phyloP scores from a whole-genome alignment of 192 early-diverging fungal species.

The Chytriomyces sp. region DNA sequence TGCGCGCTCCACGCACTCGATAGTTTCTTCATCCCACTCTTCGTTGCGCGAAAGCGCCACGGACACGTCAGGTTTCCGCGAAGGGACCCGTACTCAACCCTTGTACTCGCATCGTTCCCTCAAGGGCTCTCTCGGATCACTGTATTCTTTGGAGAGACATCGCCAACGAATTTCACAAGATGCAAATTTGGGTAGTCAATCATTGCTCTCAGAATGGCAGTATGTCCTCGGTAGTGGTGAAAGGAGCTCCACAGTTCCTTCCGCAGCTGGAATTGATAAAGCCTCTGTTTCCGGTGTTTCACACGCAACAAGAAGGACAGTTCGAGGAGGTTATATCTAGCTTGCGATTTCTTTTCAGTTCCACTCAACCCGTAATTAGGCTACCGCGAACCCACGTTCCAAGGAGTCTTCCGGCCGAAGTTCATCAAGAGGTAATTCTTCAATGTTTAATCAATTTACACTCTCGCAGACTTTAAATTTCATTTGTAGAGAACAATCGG shows the following conservation, averaged over 20 bases:
- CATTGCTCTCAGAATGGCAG: conserved; percentile 25
- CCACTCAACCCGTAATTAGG: neutral
- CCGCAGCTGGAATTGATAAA: conserved; percentile 6
- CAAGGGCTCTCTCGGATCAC: conserved; percentile 19
- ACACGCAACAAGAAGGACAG: conserved; percentile 18
- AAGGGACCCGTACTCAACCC: neutral
- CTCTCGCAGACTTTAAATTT: neutral
- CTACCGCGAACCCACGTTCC: conserved; percentile 25
- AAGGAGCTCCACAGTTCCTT: conserved; percentile 1
- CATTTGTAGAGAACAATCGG: conserved; percentile 36
- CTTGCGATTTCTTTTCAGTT: neutral
- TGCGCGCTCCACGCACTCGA: conserved; percentile 1
- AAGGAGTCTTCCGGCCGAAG: conserved; percentile 31
- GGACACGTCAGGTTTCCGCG: neutral
- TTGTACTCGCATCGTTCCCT: neutral
- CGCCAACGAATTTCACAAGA: neutral
- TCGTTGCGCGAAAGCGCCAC: neutral
- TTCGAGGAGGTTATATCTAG: neutral
- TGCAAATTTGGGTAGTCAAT: too few relatives aligned
- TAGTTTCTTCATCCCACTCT: neutral
- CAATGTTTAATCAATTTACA: neutral
- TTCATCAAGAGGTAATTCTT: conserved; percentile 31
- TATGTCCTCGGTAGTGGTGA: neutral
- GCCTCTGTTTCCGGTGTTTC: conserved; percentile 19
- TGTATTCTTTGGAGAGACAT: neutral